These are phyloP conservation scores for Emericellopsis atlantica DNA, from an alignment of 2,329 filamentous ascomycete species.

Conservation along the genomic window DNA sequence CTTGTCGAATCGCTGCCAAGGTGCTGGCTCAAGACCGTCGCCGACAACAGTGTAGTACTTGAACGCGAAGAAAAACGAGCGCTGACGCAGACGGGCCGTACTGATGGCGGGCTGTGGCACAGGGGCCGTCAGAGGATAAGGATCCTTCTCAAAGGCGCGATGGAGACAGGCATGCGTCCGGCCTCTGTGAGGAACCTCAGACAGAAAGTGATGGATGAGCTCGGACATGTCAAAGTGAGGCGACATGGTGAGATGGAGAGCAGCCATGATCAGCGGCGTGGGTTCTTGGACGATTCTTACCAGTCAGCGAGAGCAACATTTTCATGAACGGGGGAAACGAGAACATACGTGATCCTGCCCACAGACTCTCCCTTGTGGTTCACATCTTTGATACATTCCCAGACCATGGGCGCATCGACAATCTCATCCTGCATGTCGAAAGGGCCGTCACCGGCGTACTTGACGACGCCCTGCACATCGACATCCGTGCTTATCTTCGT, in stretches of 20 bases:
- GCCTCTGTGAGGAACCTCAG: constrained; percentile 28
- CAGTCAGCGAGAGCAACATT: constrained; percentile 3
- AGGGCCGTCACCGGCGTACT: constrained; percentile 11
- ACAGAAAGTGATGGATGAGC: constrained; percentile 39
- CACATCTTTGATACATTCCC: constrained; percentile 25
- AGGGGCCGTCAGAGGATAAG: constrained; percentile 7
- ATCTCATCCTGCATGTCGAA: constrained; percentile 13
- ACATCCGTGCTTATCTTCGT: constrained; percentile 14
- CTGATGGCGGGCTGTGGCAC: constrained; percentile 1
- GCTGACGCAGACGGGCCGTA: constrained; percentile 27
- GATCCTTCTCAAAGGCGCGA: constrained; percentile 28
- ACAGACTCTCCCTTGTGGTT: constrained; percentile 27
- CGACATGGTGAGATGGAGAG: constrained; percentile 44
- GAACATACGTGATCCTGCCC: constrained; percentile 41
- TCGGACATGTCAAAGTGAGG: constrained; percentile 50
- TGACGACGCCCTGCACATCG: constrained; percentile 11
- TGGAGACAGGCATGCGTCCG: constrained; percentile 34
- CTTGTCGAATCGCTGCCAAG: constrained; percentile 46
- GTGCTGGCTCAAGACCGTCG: constrained; percentile 39
- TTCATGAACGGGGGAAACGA: not conserved
- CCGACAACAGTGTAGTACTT: constrained; percentile 53
- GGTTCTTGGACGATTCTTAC: constrained; percentile 45
- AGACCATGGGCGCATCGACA: constrained; percentile 26
- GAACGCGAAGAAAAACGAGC: constrained; percentile 50
- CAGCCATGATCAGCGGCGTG: constrained; percentile 45